Conservation (phyloP, 768 basidiomycete species). For the Leucosporidium yakuticum region DNA sequence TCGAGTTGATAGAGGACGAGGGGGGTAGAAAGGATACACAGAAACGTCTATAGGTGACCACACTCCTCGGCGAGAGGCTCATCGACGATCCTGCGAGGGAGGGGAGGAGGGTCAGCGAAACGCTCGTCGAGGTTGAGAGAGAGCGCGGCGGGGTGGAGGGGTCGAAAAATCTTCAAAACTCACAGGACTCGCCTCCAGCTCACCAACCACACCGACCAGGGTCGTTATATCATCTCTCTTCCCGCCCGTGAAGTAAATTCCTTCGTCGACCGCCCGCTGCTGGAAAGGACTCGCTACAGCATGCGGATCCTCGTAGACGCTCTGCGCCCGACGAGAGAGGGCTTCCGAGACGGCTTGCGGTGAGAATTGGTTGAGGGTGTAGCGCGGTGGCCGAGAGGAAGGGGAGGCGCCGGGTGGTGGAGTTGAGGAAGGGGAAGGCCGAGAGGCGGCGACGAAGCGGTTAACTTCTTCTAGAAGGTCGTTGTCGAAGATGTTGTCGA, state of each 20-base stretch:
- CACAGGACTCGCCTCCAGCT: conserved; percentile 31
- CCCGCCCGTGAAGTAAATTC: conserved; percentile 37
- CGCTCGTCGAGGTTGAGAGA: background rate
- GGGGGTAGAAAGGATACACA: too few relatives aligned
- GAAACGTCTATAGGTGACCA: background rate
- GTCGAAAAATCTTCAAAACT: too few relatives aligned
- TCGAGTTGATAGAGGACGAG: too few relatives aligned
- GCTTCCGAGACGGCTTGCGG: conserved; percentile 52
- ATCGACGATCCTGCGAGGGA: background rate
- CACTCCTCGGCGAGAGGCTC: background rate
- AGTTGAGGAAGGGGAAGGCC: conserved; percentile 19
- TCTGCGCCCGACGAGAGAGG: conserved; percentile 67
- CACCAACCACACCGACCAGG: conserved; percentile 32
- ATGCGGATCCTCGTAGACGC: conserved; percentile 54
- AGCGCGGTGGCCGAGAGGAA: conserved; percentile 43
- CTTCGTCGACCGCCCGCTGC: conserved; percentile 39
- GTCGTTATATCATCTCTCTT: conserved; percentile 37
- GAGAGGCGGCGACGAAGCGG: conserved; percentile 27
- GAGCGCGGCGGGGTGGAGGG: too few relatives aligned
- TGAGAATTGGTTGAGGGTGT: conserved; percentile 39
- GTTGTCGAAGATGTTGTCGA: conserved; percentile 83
- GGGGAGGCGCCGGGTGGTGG: background rate
- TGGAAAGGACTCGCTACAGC: conserved; percentile 39
- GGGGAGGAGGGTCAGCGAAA: background rate
- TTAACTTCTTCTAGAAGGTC: conserved; percentile 69